Base-by-base conservation (phyloP, 805 yeast species). In the Hanseniaspora taiwanica region DNA sequence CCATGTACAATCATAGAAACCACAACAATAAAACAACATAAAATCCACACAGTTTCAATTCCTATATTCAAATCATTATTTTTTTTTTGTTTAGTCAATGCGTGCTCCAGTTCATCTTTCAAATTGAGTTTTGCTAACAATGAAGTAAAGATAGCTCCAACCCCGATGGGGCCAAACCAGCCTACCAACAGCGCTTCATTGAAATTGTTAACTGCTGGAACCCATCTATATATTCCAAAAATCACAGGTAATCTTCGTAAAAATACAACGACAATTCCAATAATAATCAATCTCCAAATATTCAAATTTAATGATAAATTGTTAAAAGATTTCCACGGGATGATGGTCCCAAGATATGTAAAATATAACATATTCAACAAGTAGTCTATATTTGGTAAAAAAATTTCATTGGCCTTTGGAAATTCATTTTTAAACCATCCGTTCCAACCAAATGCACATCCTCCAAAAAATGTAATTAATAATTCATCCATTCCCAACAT, bases 111-210 rank as follows among this genome's bases (percentile, higher is more conserved):
- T 16, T n/a, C 18, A 5, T n/a, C 14, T 29, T 29, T 18, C 9
- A 29, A n/a, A 14, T n/a, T 8, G 8, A 8, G 10, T 29, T 89
- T 72, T 1, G 94, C 84, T 46, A 85, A 64, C 38, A 86, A 76
- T 4, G 83, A 78, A 32, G 91, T 89, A 58, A 82, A 85, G 6
- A 86, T 68, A 1, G 94, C 94, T 42, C 96, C 95, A 18, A 86
- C 96, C 36, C 96, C 96, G 53, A 87, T 83, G 1, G 96, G 96
- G 14, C 96, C 96, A 59, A 87, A 86, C 62, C 86, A 95, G 17
- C 96, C 96, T 56, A 93, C 84, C 58, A 87, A 87, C 2, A 86
- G 55, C 0, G 96, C 95, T 58, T 86, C 96, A 56, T 94, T 74
- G 94, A 96, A 87, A 9, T 84, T 72, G 51, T 84, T 78, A 31